Evolutionary conservation across 139 green algal genomes (phyloP).

Genomic region (Chlorella sp.): DNA sequence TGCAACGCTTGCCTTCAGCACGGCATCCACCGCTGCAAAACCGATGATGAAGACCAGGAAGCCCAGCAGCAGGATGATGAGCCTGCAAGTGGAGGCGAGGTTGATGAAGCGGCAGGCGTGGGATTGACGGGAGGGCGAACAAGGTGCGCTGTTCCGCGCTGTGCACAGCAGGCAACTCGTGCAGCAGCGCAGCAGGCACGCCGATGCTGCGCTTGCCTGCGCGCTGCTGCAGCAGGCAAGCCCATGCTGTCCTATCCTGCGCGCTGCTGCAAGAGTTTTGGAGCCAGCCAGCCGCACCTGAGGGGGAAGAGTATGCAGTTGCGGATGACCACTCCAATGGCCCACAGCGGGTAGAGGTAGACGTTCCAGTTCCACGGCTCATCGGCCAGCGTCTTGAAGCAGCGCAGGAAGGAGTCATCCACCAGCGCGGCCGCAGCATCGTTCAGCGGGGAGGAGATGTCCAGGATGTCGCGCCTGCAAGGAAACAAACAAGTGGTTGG

Average conservation of each 20-base stretch:
- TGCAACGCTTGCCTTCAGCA: constrained; percentile 50
- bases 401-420: constrained; percentile 97
- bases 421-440: constrained; percentile 88
- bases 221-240: no score
- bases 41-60: constrained; percentile 82
- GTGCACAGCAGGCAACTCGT: background rate
- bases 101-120: no score
- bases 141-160: no score
- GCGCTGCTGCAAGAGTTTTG: no score
- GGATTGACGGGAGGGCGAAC: no score
- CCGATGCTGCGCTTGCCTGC: no score
- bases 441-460: constrained; percentile 84
- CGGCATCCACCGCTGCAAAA: constrained; percentile 79
- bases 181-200: background rate
- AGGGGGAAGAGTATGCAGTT: constrained; percentile 82
- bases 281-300: background rate
- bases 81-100: constrained; percentile 38
- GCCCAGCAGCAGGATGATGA: constrained; percentile 76
- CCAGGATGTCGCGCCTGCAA: constrained; percentile 71
- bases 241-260: no score
- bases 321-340: constrained; percentile 74
- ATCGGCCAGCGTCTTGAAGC: constrained; percentile 78
- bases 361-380: constrained; percentile 99
- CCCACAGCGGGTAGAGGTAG: constrained; percentile 96
- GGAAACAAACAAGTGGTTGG: background rate